These are phyloP conservation scores for Vachellia pachyceras DNA, from an alignment of 306 rosid genomes.

Conservation along the genomic window DNA sequence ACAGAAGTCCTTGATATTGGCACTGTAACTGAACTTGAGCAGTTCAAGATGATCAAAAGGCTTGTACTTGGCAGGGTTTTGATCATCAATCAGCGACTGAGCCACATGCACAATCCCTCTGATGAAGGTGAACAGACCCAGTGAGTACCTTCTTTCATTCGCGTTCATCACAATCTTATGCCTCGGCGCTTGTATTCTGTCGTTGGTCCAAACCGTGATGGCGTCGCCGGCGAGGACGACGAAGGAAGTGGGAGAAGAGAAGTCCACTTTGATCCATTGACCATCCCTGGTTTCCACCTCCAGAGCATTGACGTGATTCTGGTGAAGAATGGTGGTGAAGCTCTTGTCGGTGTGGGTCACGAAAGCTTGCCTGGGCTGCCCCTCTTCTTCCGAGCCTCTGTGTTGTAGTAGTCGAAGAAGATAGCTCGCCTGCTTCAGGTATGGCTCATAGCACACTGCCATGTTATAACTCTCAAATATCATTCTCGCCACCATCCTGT, in stretches of 20 bases:
- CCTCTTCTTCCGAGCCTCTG: slow-evolving; percentile 46
- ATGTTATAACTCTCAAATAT: slow-evolving; percentile 72
- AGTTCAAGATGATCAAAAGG: slow-evolving; percentile 69
- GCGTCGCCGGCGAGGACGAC: slow-evolving; percentile 83
- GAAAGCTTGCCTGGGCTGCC: slow-evolving; percentile 56
- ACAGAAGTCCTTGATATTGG: slow-evolving; percentile 47
- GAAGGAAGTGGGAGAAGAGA: slow-evolving; percentile 66
- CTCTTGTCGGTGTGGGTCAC: slow-evolving; percentile 82
- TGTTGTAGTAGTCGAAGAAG: slow-evolving; percentile 66
- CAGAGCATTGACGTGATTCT: slow-evolving; percentile 67
- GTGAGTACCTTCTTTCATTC: slow-evolving; percentile 66
- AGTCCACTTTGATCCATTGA: slow-evolving; percentile 65
- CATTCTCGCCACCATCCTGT: slow-evolving; percentile 70
- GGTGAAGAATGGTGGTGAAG: slow-evolving; percentile 81
- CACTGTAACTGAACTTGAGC: slow-evolving; percentile 49
- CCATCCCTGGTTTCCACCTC: slow-evolving; percentile 68
- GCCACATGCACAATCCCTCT: slow-evolving; percentile 66
- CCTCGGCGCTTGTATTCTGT: slow-evolving; percentile 63
- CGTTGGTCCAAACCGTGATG: slow-evolving; percentile 86
- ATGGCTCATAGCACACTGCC: slow-evolving; percentile 44
- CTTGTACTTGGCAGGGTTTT: slow-evolving; percentile 63
- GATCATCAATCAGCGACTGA: slow-evolving; percentile 62
- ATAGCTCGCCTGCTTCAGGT: slow-evolving; percentile 49
- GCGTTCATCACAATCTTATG: slow-evolving; percentile 70
- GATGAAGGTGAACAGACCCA: slow-evolving; percentile 65